phyloP scores from a whole-genome alignment of 495 filamentous ascomycete species.

The Lophium mytilinum region DNA sequence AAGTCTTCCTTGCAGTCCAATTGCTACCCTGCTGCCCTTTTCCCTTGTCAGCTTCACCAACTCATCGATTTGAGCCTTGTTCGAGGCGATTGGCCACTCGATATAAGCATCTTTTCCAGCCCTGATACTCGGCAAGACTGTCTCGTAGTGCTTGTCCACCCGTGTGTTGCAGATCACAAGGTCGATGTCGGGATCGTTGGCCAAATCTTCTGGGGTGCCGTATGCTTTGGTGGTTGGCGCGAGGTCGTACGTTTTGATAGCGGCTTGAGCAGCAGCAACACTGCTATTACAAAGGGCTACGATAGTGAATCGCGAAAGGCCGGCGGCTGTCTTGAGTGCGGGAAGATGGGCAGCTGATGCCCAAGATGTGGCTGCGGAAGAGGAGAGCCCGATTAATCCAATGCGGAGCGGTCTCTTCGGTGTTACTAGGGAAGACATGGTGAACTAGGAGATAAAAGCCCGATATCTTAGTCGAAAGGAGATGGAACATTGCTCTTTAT shows the following conservation, averaged over 20 bases:
- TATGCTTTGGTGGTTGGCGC: conserved; percentile 16
- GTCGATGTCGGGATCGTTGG: conserved; percentile 21
- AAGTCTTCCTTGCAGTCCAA: conserved; percentile 14
- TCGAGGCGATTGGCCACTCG: conserved; percentile 19
- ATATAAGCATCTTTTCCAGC: conserved; percentile 17
- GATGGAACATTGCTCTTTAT: too few species aligned
- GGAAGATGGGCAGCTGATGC: conserved; percentile 20
- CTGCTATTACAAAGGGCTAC: conserved; percentile 15
- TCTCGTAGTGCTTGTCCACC: conserved; percentile 13
- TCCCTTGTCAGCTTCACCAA: background rate
- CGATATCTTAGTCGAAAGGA: too few species aligned
- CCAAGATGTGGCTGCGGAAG: conserved; percentile 13
- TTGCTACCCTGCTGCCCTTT: background rate
- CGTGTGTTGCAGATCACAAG: conserved; percentile 13
- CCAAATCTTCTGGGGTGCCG: conserved; percentile 13
- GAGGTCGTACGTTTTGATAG: conserved; percentile 9
- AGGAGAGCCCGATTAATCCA: conserved; percentile 21
- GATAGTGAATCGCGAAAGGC: conserved; percentile 6
- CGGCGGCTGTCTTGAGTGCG: conserved; percentile 4
- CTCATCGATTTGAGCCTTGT: background rate
- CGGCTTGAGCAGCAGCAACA: conserved; percentile 7
- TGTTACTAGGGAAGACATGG: too few species aligned
- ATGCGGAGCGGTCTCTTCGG: conserved; percentile 3
- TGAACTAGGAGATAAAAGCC: too few species aligned
- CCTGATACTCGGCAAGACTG: conserved; percentile 2